phyloP scores from a whole-genome alignment of 2,329 filamentous ascomycete species.

The Emmonsia crescens region DNA sequence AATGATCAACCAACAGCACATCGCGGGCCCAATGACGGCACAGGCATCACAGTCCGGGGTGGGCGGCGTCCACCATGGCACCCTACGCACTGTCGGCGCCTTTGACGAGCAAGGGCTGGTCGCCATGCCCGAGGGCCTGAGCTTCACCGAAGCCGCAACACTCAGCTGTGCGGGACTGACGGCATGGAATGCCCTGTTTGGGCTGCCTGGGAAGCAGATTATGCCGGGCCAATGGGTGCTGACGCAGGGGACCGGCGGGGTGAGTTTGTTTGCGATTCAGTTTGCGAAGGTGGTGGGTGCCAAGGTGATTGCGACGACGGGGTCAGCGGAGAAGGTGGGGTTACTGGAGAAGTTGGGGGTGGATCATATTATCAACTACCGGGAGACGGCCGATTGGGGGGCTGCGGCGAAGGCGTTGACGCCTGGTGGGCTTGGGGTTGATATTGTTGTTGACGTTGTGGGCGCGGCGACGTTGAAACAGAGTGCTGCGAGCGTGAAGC shows the following conservation, averaged over 20 bases:
- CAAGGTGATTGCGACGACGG: conserved; percentile 45
- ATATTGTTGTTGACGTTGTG: conserved; percentile 47
- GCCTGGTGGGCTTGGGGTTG: conserved; percentile 34
- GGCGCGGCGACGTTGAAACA: conserved; percentile 43
- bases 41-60: background rate
- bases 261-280: conserved; percentile 42
- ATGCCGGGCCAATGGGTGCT: conserved; percentile 37
- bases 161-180: conserved; percentile 38
- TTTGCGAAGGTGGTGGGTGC: conserved; percentile 36
- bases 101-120: conserved; percentile 5
- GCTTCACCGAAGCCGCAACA: conserved; percentile 21
- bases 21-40: conserved; percentile 13
- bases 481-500: conserved; percentile 44
- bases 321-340: conserved; percentile 40
- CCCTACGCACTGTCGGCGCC: background rate
- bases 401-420: conserved; percentile 37
- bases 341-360: conserved; percentile 42
- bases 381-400: conserved; percentile 43
- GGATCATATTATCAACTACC: conserved; percentile 47
- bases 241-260: conserved; percentile 45
- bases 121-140: conserved; percentile 2
- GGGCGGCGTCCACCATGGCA: background rate
- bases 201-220: conserved; percentile 30
- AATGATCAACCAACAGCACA: conserved; percentile 16
- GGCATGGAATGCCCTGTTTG: conserved; percentile 46